Conservation (phyloP, 1,284 basidiomycete genomes). For the Takashimella tepidaria region DNA sequence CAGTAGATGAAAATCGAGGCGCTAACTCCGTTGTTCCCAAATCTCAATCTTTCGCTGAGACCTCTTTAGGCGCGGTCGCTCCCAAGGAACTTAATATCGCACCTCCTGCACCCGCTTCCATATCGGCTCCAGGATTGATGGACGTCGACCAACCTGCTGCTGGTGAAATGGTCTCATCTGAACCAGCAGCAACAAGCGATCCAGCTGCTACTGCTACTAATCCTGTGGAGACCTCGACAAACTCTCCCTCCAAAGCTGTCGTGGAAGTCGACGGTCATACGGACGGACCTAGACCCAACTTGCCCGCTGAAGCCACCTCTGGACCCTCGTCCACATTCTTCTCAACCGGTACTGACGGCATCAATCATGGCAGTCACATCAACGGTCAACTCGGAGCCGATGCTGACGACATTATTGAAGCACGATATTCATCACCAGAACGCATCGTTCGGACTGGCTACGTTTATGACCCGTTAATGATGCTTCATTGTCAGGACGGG, state of each 20-base stretch:
- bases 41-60: too few species aligned
- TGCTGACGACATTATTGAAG: neutral
- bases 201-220: too few species aligned
- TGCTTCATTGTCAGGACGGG: conserved; percentile 58
- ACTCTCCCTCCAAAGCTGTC: too few species aligned
- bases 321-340: neutral
- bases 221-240: too few species aligned
- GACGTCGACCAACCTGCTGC: neutral
- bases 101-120: neutral
- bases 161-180: too few species aligned
- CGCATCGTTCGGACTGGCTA: conserved; percentile 58
- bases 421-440: neutral
- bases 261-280: too few species aligned
- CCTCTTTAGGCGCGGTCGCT: neutral
- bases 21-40: too few species aligned
- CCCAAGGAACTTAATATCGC: neutral
- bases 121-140: neutral
- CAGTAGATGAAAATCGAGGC: too few species aligned
- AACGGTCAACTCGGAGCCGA: too few species aligned
- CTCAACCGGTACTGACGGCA: neutral
- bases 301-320: neutral
- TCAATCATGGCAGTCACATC: too few species aligned
- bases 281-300: neutral
- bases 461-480: conserved; percentile 84
- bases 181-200: too few species aligned